Conservation (phyloP, 2,329 filamentous ascomycete species). For the Aspergillus flavus region DNA sequence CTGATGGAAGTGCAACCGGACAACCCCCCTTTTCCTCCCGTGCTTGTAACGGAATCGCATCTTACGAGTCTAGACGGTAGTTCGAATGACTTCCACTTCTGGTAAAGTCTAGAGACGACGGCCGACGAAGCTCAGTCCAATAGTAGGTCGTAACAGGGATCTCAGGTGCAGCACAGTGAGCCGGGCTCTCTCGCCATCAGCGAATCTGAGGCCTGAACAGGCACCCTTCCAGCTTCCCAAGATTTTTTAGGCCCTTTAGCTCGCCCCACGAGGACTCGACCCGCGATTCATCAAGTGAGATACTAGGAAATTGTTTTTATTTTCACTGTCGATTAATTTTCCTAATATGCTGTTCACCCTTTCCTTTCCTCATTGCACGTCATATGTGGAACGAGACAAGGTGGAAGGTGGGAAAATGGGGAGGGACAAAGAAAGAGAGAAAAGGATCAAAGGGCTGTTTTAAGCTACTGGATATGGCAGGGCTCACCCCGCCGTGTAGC, state of each 20-base stretch:
- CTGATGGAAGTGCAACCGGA: neutral
- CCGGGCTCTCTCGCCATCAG: slow-evolving; percentile 29
- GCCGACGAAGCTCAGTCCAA: slow-evolving; percentile 40
- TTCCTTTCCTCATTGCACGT: neutral
- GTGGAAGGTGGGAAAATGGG: neutral
- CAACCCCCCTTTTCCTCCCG: slow-evolving; percentile 5
- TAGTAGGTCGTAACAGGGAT: slow-evolving; percentile 42
- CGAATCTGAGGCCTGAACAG: slow-evolving; percentile 37
- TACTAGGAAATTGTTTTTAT: slow-evolving; percentile 8
- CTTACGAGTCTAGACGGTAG: slow-evolving; percentile 23
- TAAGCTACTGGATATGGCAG: neutral
- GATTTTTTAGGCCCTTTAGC: slow-evolving; percentile 28
- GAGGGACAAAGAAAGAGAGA: slow-evolving; percentile 1
- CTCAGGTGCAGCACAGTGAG: slow-evolving; percentile 32
- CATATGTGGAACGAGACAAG: slow-evolving; percentile 3
- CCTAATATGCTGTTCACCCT: neutral
- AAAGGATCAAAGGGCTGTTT: neutral
- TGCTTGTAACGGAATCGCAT: slow-evolving; percentile 15
- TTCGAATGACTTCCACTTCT: slow-evolving; percentile 26
- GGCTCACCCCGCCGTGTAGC: neutral
- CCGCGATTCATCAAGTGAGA: slow-evolving; percentile 37
- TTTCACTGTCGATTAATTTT: neutral
- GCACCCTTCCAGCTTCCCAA: slow-evolving; percentile 21
- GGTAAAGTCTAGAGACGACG: slow-evolving; percentile 37
- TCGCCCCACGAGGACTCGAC: slow-evolving; percentile 35